Evolutionary conservation across 2,329 filamentous ascomycete species (phyloP).

Genomic region (Monosporascus sp.): DNA sequence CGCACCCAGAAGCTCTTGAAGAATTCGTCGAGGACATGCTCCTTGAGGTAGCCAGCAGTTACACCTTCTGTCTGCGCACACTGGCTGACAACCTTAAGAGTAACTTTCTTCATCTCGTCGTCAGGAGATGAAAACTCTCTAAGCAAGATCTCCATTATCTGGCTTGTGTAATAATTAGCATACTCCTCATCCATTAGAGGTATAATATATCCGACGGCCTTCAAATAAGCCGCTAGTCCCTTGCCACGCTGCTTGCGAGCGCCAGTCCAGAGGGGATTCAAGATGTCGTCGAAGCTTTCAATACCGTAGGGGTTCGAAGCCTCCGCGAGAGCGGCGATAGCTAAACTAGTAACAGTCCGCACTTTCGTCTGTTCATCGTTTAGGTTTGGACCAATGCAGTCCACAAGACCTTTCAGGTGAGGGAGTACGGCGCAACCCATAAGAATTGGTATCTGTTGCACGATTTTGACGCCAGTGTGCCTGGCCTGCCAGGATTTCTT

Average conservation of each 20-base stretch:
- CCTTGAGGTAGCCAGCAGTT: conserved; percentile 89
- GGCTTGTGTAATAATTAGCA: conserved; percentile 96
- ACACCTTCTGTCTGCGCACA: conserved; percentile 93
- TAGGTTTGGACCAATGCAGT: conserved; percentile 91
- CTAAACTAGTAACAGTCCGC: conserved; percentile 88
- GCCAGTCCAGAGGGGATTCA: conserved; percentile 95
- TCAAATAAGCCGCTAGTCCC: conserved; percentile 89
- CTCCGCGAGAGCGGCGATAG: conserved; percentile 90
- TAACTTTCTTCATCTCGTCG: conserved; percentile 99
- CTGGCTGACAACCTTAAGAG: conserved; percentile 94
- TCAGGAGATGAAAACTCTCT: conserved; percentile 95
- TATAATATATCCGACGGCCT: conserved; percentile 97
- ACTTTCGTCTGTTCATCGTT: conserved; percentile 99
- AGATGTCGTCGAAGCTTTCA: conserved; percentile 95
- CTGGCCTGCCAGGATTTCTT: conserved; percentile 99
- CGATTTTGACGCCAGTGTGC: conserved; percentile 97
- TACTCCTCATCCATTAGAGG: conserved; percentile 99
- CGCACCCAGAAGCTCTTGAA: conserved; percentile 99
- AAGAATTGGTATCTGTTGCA: conserved; percentile 96
- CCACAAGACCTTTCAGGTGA: conserved; percentile 90
- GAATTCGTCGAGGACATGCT: conserved; percentile 90
- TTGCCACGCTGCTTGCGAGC: conserved; percentile 95
- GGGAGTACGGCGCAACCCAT: conserved; percentile 98
- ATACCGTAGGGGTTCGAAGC: conserved; percentile 98
- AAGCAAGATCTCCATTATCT: conserved; percentile 98